Base-by-base conservation (phyloP, 345 rosid species). In the Syzygium aqueum region DNA sequence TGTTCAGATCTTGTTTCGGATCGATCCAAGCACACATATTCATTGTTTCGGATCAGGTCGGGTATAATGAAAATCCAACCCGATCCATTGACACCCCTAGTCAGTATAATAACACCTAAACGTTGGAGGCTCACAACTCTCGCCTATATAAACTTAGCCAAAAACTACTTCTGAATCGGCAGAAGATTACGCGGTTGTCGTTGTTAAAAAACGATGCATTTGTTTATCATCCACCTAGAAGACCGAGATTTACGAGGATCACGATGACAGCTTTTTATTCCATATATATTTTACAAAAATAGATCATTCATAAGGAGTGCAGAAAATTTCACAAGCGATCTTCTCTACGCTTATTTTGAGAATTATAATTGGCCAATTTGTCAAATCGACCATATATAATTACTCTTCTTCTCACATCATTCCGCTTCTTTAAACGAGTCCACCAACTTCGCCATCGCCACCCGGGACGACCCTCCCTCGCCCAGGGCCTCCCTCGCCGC, bases 391-490 rank as follows among this genome's bases (percentile, higher is more conserved):
- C 27, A 54, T 10, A 57, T 57, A 57, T 2, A 59, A 59, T 57
- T 59, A 59, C 65, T 25, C 65, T 25, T 59, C 65, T 59, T 59
- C 63, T 25, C 63, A 25, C 28, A 25, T 57, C 63, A 57, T 57
- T 57, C 63, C 28, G 28, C 37, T 80, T 73, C 40, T 43, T 67
- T 86, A 25, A 86, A 67, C 5, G 87, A 37, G 40, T 85, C 82
- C 10, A 86, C 77, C 51, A 84, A 28, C 84, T 87, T 51, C 25
- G 80, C 50, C 43, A 89, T 30, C 7, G 89, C 78, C 15, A 25
- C 53, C 2, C 25, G 77, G 6, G 89, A 87, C 33, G 86, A 11
- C 21, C 90, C 90, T 5, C 86, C 85, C n/a, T 85, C 86, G 6
- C 25, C 57, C 51, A 50, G 3, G 14, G 89, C 85, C 49, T 22